Base-by-base conservation (phyloP, 495 filamentous ascomycete species). In the Xylaria acuta region DNA sequence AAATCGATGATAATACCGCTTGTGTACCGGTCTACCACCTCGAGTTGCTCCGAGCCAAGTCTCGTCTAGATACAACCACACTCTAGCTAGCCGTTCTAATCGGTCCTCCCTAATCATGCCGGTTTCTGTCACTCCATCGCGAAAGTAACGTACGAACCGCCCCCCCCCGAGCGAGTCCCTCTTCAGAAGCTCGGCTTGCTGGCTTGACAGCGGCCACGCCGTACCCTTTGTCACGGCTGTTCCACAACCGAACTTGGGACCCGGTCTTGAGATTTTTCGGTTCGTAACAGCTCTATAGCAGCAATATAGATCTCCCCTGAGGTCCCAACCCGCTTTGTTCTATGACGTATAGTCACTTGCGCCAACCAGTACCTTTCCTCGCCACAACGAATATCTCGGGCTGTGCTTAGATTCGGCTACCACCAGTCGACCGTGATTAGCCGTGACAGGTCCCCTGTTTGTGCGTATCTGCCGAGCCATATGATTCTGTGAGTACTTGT, bases 31-130 rank as follows among this genome's bases (percentile, higher is more conserved):
- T 36, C 69, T 63, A 67, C 72, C 73, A 77, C 75, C 58, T 72
- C 70, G 62, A 76, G 76, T 66, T 68, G 74, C 74, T 72, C 69
- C 45, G 69, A 64, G 69, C 68, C 58, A 63, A 25, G 18, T 70
- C 59, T 60, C 36, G 68, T 32, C 25, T 64, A 64, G 47, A 71
- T 51, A 64, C 68, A 41, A 45, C 59, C n/a, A 51, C 58, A 49
- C n/a, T 25, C 59, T 38, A 34, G 68, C 47, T 25, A 30, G 40
- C 30, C 63, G 25, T 47, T 38, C 62, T 47, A 38, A 25, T 66
- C 45, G 51, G 51, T 65, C 38, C 63, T 65, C 36, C 49, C 34
- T 40, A 64, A 67, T 40, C 40, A 72, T 72, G 70, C 58, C 63
- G 63, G 22, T 51, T 66, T 66, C n/a, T 38, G 62, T 40, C 51